phyloP scores from a whole-genome alignment of 2,329 filamentous ascomycete genomes.

The Knoxdaviesia proteae region DNA sequence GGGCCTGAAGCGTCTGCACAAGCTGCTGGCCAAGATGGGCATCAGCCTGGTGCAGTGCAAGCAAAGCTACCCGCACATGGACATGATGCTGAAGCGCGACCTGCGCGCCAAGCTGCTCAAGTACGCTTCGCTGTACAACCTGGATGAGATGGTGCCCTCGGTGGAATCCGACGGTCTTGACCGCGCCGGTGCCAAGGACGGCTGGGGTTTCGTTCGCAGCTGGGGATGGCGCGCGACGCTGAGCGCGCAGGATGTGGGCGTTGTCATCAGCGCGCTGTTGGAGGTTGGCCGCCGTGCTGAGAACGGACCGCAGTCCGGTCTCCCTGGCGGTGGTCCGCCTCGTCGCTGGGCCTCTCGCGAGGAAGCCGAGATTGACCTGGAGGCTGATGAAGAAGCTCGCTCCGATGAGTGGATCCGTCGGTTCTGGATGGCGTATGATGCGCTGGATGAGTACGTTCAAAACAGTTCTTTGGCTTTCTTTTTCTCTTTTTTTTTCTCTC shows the following conservation, averaged over 20 bases:
- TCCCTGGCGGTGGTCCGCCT: neutral
- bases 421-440: conserved; percentile 56
- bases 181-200: conserved; percentile 57
- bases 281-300: conserved; percentile 51
- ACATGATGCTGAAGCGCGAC: conserved; percentile 84
- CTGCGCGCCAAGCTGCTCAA: conserved; percentile 70
- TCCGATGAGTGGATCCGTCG: conserved; percentile 43
- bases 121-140: conserved; percentile 80
- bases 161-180: conserved; percentile 50
- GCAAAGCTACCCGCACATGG: conserved; percentile 95
- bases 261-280: conserved; percentile 75
- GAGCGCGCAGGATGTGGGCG: conserved; percentile 83
- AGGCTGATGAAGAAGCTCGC: conserved; percentile 27
- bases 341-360: neutral
- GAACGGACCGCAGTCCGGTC: conserved; percentile 5
- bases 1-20: conserved; percentile 74
- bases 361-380: conserved; percentile 24
- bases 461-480: conserved; percentile 6
- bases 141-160: conserved; percentile 79
- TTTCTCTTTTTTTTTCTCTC: conserved; percentile 13
- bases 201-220: conserved; percentile 90
- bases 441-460: conserved; percentile 40
- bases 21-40: conserved; percentile 93
- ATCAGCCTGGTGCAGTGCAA: conserved; percentile 84
- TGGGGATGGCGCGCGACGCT: conserved; percentile 96